phyloP scores from a whole-genome alignment of 129 eudicot species.

The Kitagawia praeruptora region DNA sequence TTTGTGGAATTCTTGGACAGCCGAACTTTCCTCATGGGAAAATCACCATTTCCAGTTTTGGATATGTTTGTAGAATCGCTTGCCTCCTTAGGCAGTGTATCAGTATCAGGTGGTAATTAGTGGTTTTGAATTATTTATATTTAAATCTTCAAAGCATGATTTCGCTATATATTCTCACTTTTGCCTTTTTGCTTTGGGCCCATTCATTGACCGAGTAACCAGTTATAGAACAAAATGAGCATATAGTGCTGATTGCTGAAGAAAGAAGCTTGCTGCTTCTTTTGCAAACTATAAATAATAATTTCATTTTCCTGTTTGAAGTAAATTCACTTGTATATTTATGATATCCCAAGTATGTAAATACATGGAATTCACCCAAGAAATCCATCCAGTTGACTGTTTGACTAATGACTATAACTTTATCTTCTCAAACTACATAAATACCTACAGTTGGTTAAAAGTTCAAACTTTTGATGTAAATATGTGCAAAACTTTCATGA shows the following conservation, averaged over 20 bases:
- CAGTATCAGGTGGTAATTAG: constrained; percentile 50
- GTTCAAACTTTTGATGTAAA: not conserved
- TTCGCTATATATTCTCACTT: not conserved
- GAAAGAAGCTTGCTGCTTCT: not conserved
- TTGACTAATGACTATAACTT: not conserved
- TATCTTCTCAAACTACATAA: not conserved
- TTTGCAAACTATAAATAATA: not conserved
- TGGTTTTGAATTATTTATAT: not conserved
- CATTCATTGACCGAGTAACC: not conserved
- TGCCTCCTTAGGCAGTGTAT: constrained; percentile 59
- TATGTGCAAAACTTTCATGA: not conserved
- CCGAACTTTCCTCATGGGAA: constrained; percentile 46
- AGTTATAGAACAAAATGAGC: not conserved
- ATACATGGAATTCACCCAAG: not conserved
- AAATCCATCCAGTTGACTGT: not conserved
- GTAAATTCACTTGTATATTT: not conserved
- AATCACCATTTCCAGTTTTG: constrained; percentile 79
- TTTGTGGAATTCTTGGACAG: constrained; percentile 33
- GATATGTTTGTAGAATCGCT: constrained; percentile 62
- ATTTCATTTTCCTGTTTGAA: not conserved
- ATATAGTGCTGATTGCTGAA: not conserved
- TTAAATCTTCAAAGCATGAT: not conserved
- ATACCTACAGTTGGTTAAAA: not conserved
- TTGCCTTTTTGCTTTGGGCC: not conserved
- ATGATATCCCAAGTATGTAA: not conserved